Conservation (phyloP, 2,329 filamentous ascomycete species). For the Cytospora paraplurivora region DNA sequence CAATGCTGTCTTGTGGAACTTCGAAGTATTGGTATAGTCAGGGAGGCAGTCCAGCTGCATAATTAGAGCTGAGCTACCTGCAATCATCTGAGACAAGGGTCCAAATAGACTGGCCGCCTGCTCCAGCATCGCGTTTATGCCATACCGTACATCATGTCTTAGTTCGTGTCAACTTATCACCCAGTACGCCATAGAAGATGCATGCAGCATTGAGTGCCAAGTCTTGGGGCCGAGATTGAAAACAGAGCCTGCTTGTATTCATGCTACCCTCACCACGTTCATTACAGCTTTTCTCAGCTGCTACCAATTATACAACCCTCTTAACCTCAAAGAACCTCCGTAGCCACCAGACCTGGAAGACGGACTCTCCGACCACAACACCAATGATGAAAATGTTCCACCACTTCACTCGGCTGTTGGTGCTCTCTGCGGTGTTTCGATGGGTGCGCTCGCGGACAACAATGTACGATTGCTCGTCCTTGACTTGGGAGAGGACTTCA, state of each 20-base stretch:
- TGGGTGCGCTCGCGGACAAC: slow-evolving; percentile 93
- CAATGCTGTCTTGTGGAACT: neutral
- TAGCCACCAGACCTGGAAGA: slow-evolving; percentile 99
- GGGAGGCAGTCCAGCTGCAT: neutral
- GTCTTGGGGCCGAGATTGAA: slow-evolving; percentile 18
- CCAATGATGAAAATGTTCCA: slow-evolving; percentile 97
- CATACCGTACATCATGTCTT: neutral
- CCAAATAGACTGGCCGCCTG: neutral
- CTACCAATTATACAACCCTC: slow-evolving; percentile 55
- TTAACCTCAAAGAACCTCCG: slow-evolving; percentile 96
- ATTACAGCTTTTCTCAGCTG: neutral
- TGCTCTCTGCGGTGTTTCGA: slow-evolving; percentile 98
- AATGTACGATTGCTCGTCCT: slow-evolving; percentile 98
- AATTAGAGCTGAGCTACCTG: neutral
- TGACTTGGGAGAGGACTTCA: slow-evolving; percentile 86
- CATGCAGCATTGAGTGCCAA: slow-evolving; percentile 7
- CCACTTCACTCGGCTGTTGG: slow-evolving; percentile 97
- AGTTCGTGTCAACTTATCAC: neutral
- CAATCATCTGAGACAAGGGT: neutral
- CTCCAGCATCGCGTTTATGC: slow-evolving; percentile 5
- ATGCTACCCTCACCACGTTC: neutral
- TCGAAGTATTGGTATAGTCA: neutral
- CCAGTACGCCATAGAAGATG: slow-evolving; percentile 8
- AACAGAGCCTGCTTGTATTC: slow-evolving; percentile 18
- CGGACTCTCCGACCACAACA: slow-evolving; percentile 84